Evolutionary conservation across 768 basidiomycete species (phyloP).

Genomic region (Tubosaeta sp.): DNA sequence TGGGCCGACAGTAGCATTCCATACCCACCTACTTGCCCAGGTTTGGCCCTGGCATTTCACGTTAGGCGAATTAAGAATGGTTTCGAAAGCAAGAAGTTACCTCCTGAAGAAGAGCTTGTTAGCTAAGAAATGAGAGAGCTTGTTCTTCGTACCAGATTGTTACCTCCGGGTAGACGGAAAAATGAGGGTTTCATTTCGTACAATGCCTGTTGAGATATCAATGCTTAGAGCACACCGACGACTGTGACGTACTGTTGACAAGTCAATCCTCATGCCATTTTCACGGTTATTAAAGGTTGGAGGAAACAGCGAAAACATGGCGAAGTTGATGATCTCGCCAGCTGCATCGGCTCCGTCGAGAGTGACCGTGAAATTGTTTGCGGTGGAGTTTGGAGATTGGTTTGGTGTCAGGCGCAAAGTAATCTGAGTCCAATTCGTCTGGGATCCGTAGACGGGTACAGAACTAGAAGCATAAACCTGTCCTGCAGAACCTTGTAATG

Average conservation of each 20-base stretch:
- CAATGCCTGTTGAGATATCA: conserved; percentile 36
- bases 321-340: conserved; percentile 48
- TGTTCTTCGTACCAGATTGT: conserved; percentile 44
- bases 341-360: conserved; percentile 38
- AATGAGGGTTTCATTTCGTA: conserved; percentile 53
- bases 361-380: conserved; percentile 51
- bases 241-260: conserved; percentile 41
- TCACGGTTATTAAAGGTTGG: conserved; percentile 56
- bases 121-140: conserved; percentile 17
- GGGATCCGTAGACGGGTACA: conserved; percentile 35
- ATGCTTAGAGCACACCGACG: neutral
- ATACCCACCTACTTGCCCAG: conserved; percentile 51
- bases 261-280: conserved; percentile 60
- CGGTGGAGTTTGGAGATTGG: conserved; percentile 34
- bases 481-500: conserved; percentile 42
- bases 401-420: conserved; percentile 39
- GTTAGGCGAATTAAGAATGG: conserved; percentile 1
- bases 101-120: conserved; percentile 33
- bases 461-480: conserved; percentile 37
- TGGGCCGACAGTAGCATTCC: conserved; percentile 58
- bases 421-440: conserved; percentile 48
- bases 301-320: conserved; percentile 59
- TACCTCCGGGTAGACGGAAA: conserved; percentile 65
- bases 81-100: conserved; percentile 14
- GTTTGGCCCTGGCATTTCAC: conserved; percentile 43